These are phyloP conservation scores for Nothophoma quercina DNA, from an alignment of 2,329 filamentous ascomycete genomes.

Conservation along the genomic window DNA sequence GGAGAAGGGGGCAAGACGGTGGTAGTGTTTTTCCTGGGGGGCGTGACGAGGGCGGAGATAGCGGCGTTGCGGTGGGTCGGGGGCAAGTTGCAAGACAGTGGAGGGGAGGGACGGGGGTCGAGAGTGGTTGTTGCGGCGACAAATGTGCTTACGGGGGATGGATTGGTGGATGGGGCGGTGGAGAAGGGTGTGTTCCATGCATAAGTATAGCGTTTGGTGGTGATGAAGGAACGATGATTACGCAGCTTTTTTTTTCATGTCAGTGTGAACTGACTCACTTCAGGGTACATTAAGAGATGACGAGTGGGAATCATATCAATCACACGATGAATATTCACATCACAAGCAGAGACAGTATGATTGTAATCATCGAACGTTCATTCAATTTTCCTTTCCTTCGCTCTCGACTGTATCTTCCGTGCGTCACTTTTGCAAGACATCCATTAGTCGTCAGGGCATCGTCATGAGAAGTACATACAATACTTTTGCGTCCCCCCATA, in stretches of 20 bases:
- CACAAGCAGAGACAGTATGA: background rate
- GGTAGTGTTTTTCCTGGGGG: conserved; percentile 97
- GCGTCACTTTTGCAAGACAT: conserved; percentile 31
- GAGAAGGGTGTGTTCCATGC: conserved; percentile 64
- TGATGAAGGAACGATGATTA: too few species aligned
- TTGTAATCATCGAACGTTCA: conserved; percentile 19
- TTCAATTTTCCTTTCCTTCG: conserved; percentile 24
- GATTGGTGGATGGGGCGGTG: conserved; percentile 85
- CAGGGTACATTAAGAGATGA: background rate
- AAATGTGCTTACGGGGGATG: conserved; percentile 86
- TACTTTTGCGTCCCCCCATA: conserved; percentile 35
- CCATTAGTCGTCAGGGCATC: conserved; percentile 39
- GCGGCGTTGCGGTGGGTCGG: conserved; percentile 91
- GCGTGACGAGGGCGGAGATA: conserved; percentile 95
- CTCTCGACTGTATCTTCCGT: conserved; percentile 25
- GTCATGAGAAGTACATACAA: conserved; percentile 40
- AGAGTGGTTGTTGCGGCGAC: conserved; percentile 94
- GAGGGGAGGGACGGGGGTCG: conserved; percentile 70
- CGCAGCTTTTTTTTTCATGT: too few species aligned
- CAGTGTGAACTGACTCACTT: too few species aligned
- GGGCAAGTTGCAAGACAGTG: conserved; percentile 72
- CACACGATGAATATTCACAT: too few species aligned
- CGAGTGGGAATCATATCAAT: too few species aligned
- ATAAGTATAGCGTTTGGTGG: background rate
- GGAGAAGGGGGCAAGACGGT: conserved; percentile 72